Evolutionary conservation across 768 basidiomycete genomes (phyloP), one percentile per base, ranked within the genome.

Genomic region (Epithele typhae): DNA sequence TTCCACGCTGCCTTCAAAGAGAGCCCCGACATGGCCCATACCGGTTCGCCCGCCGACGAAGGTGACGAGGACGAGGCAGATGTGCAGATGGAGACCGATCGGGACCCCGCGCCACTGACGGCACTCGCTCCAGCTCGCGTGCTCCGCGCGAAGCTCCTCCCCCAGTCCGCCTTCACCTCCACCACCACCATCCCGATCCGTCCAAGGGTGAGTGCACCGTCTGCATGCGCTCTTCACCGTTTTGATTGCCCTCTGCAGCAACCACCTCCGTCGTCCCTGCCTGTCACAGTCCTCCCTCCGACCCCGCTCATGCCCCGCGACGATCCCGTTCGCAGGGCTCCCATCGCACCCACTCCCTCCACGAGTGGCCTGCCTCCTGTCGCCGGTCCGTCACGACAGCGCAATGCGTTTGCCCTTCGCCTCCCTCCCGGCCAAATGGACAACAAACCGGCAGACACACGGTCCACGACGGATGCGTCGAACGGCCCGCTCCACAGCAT

Each of bases 1-100:
- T 91, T 91, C 60, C 76, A 84, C 48, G 76, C 81, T 1, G 72
- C 91, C 1, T 81, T 75, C 75, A 66, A 70, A 11, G 78, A 80
- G 34, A 65, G 64, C 11, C 70, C 69, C 4, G 67, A 76, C 37
- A 64, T 86, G 34, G 64, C 85, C 23, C 81, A 83, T 52, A 68
- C 70, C 7, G 64, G 66, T 19, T 73, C 71, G 0, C 73, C 74
- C 4, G 61, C 67, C 3, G 74, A 74, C 14, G 81, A 82, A 17
- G 65, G 69, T 1, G 78, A 79, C 4, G 71, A 75, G 24, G 65
- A 69, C 11, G 81, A 79, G 9, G 59, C 11, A 5, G 21, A 55
- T 3, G 56, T 57, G 22, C 52, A 52, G 23, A 14, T 17, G 17
- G 55, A 46, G n/a, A 40, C 43, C 17, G 47, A 41, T 12, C 41